Conservation (phyloP, 805 yeast genomes). For the Hemisphaericaspora nanyangensis region DNA sequence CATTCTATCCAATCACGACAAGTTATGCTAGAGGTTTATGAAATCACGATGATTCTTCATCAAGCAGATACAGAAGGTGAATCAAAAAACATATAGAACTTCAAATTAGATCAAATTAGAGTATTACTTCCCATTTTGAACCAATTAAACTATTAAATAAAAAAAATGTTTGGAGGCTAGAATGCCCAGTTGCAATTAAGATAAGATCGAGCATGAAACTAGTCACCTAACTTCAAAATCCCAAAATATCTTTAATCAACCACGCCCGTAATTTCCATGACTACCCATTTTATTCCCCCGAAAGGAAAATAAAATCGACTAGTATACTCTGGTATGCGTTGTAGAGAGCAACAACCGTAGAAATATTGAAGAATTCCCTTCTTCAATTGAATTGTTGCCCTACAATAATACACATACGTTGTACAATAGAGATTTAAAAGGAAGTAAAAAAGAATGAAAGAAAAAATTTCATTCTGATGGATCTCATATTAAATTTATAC, state of each 20-base stretch:
- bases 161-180: conserved; percentile 47
- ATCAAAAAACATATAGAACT: too few relatives aligned
- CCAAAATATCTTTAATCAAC: conserved; percentile 13
- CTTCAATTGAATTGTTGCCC: conserved; percentile 40
- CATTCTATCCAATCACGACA: too few relatives aligned
- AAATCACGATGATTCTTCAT: too few relatives aligned
- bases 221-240: background rate
- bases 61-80: too few relatives aligned
- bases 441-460: background rate
- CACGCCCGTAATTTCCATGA: conserved; percentile 41
- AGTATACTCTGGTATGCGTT: conserved; percentile 46
- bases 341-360: conserved; percentile 47
- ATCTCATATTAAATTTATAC: background rate
- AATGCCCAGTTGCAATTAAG: conserved; percentile 27
- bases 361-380: too few relatives aligned
- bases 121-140: too few relatives aligned
- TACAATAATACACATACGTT: conserved; percentile 48
- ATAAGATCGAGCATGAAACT: background rate
- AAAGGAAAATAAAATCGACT: conserved; percentile 17
- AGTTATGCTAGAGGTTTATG: too few relatives aligned
- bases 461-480: background rate
- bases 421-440: conserved; percentile 35
- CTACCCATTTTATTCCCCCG: conserved; percentile 22
- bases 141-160: too few relatives aligned
- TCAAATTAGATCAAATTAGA: too few relatives aligned